Evolutionary conservation across 306 rosid genomes (phyloP), one percentile per base, ranked within the genome.

Genomic region (Quercus glauca): DNA sequence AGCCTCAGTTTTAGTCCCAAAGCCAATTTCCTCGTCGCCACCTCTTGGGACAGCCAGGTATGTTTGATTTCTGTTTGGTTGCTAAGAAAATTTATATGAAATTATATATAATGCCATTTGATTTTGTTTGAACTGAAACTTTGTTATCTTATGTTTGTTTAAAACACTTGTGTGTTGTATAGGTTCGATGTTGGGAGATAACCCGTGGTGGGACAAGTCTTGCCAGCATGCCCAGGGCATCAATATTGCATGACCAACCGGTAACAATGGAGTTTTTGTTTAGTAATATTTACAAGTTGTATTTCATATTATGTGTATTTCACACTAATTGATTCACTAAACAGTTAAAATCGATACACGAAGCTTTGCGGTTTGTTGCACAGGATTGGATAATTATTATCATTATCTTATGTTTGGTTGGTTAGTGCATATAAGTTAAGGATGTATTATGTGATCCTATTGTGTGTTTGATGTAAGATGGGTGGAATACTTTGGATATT

Each of bases 31-130:
- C 90, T 93, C 55, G 83, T 93, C 8, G 93, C 98, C 8, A 86
- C 93, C 35, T 91, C 97, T 11, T 93, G 98, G 98, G 98, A 93
- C 70, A 91, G 89, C 53, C 98, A 93, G 92, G 94, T 91, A 35
- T 81, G n/a, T 53, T 2, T 5, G 9, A 29, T 41, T 41, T 41
- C 45, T 41, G 11, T 41, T 25, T 49, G 57, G 55, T 19, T 55
- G 12, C 18, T 73, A 41, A 41, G 45, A 41, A 41, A 41, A 41
- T 41, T 41, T 41, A 37, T 37, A 35, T 1, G 41, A 35, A 35
- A 1, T 33, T 29, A 29, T 29, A 5, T 5, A 6, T 37, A 37
- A 41, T 41, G 45, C 45, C 45, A 8, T 2, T 41, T 41, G 45
- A 41, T 41, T 41, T 41, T 41, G 45, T 41, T 41, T 41, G 45